These are phyloP conservation scores for Tremellales sp. DNA, from an alignment of 1,284 basidiomycete genomes.

Conservation along the genomic window DNA sequence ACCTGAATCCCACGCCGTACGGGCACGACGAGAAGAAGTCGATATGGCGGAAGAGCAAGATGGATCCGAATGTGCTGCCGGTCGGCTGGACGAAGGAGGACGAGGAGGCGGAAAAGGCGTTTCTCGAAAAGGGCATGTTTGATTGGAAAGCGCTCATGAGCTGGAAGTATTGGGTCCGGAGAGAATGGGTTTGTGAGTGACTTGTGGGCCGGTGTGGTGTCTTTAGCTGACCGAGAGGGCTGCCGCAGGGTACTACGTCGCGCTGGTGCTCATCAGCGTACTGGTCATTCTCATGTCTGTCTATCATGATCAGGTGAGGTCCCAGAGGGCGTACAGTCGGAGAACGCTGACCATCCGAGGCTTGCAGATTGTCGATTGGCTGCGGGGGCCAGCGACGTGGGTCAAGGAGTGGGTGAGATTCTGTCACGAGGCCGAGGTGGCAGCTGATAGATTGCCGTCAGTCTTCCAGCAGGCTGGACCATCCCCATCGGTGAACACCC, in stretches of 20 bases:
- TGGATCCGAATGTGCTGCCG: slow-evolving; percentile 19
- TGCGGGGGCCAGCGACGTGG: slow-evolving; percentile 63
- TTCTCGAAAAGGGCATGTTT: slow-evolving; percentile 48
- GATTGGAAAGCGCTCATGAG: slow-evolving; percentile 52
- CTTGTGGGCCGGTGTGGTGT: background rate
- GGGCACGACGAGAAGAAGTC: background rate
- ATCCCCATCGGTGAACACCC: slow-evolving; percentile 67
- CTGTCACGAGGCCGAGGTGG: too few relatives aligned
- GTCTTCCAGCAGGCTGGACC: slow-evolving; percentile 62
- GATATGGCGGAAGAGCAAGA: background rate
- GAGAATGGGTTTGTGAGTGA: slow-evolving; percentile 55
- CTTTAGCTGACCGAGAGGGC: background rate
- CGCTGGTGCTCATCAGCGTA: slow-evolving; percentile 45
- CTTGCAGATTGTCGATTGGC: slow-evolving; percentile 61
- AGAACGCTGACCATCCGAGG: slow-evolving; percentile 4
- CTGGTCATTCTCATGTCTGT: slow-evolving; percentile 60
- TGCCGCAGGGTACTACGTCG: slow-evolving; percentile 55
- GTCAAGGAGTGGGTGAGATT: slow-evolving; percentile 55
- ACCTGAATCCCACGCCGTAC: background rate
- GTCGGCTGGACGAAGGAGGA: slow-evolving; percentile 43
- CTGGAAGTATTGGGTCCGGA: slow-evolving; percentile 55
- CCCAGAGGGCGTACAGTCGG: background rate
- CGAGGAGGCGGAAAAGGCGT: slow-evolving; percentile 41
- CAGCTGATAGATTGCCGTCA: too few relatives aligned
- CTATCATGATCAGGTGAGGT: slow-evolving; percentile 54